phyloP scores from a whole-genome alignment of 306 rosid genomes.

The Benincasa hispida region DNA sequence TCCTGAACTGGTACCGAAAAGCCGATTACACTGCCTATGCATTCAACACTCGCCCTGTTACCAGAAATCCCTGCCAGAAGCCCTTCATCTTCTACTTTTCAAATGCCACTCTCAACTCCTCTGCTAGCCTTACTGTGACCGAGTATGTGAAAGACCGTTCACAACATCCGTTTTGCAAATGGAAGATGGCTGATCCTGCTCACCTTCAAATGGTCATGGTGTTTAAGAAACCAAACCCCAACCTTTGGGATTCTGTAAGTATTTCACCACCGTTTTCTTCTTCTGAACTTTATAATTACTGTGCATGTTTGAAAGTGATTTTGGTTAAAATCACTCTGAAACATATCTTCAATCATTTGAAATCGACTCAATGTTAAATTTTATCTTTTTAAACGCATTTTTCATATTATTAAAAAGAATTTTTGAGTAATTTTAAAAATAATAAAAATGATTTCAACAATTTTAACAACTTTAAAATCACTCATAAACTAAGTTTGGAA shows the following conservation, averaged over 20 bases:
- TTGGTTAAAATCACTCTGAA: too few relatives aligned
- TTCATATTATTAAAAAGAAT: too few relatives aligned
- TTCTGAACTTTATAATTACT: too few relatives aligned
- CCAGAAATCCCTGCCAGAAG: conserved; percentile 77
- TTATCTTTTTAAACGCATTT: too few relatives aligned
- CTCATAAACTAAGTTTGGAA: too few relatives aligned
- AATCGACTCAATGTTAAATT: too few relatives aligned
- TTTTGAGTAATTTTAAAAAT: too few relatives aligned
- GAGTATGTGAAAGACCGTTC: conserved; percentile 40
- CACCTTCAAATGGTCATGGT: conserved; percentile 32
- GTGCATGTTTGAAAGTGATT: too few relatives aligned
- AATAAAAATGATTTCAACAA: too few relatives aligned
- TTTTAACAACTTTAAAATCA: too few relatives aligned
- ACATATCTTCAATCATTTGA: too few relatives aligned
- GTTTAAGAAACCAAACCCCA: conserved; percentile 58
- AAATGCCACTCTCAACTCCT: conserved; percentile 25
- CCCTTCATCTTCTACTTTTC: conserved; percentile 78
- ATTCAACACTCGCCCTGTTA: conserved; percentile 89
- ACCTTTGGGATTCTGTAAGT: conserved; percentile 81
- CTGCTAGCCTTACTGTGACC: conserved; percentile 27
- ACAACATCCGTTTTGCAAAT: conserved; percentile 58
- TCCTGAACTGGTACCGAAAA: conserved; percentile 80
- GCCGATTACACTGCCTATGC: conserved; percentile 94
- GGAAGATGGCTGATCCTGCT: conserved; percentile 74
- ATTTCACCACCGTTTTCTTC: neutral